phyloP scores from a whole-genome alignment of 768 basidiomycete species.

The Galerina marginata region DNA sequence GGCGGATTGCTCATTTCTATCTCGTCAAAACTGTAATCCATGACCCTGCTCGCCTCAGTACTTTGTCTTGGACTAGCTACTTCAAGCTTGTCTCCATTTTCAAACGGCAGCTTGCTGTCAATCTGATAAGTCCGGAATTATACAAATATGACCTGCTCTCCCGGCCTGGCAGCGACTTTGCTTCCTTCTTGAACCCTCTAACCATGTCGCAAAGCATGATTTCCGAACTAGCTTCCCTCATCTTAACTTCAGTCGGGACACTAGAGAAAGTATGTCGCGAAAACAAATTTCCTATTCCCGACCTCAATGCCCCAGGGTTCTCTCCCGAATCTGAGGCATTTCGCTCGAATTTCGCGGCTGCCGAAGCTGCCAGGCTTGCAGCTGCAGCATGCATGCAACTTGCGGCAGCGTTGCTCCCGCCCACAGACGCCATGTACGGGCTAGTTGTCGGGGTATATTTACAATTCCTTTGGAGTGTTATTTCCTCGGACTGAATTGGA shows the following conservation, averaged over 20 bases:
- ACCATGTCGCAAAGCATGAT: not conserved
- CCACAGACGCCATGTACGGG: slow-evolving; percentile 29
- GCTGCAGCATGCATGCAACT: slow-evolving; percentile 38
- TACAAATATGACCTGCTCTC: too few relatives aligned
- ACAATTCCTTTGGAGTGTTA: not conserved
- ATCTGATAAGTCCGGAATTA: too few relatives aligned
- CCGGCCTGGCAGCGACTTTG: too few relatives aligned
- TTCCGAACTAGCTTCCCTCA: slow-evolving; percentile 14
- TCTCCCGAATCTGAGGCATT: slow-evolving; percentile 32
- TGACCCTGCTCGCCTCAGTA: too few relatives aligned
- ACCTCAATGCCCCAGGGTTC: slow-evolving; percentile 26
- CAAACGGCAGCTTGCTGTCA: too few relatives aligned
- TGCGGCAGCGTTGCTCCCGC: slow-evolving; percentile 31
- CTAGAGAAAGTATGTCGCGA: slow-evolving; percentile 22
- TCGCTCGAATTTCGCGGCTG: slow-evolving; percentile 25
- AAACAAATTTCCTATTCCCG: slow-evolving; percentile 24
- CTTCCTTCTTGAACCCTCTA: too few relatives aligned
- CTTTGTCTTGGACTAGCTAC: too few relatives aligned
- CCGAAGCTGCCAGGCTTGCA: slow-evolving; percentile 34
- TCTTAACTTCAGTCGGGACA: slow-evolving; percentile 24
- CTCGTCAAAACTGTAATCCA: too few relatives aligned
- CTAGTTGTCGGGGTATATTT: slow-evolving; percentile 32
- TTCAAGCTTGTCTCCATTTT: too few relatives aligned
- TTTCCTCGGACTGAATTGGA: not conserved
- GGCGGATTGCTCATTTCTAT: too few relatives aligned